Conservation (phyloP, 129 eudicot species). For the Calendula officinalis region DNA sequence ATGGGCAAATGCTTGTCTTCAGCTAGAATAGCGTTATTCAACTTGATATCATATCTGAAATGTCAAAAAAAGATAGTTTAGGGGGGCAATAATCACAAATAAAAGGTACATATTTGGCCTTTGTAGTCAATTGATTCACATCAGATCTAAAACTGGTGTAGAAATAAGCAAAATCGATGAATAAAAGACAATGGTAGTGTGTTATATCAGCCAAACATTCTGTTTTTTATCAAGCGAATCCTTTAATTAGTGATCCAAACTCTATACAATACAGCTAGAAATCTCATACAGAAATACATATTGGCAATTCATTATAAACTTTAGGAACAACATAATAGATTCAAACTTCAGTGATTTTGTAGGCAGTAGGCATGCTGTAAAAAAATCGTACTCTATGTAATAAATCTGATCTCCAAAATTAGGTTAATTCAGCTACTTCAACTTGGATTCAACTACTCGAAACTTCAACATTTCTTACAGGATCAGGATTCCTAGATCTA, state of each 20-base stretch:
- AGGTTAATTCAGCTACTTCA: neutral
- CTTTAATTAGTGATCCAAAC: neutral
- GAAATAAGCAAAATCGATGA: neutral
- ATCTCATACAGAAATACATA: neutral
- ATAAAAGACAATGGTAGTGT: neutral
- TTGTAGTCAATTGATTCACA: neutral
- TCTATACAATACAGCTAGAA: neutral
- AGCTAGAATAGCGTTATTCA: slow-evolving; percentile 89
- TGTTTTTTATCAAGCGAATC: neutral
- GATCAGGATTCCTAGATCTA: slow-evolving; percentile 11
- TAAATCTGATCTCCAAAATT: slow-evolving; percentile 2
- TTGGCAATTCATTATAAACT: neutral
- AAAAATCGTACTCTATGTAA: neutral
- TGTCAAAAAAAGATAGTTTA: slow-evolving; percentile 6
- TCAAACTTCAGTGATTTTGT: neutral
- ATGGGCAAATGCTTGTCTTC: slow-evolving; percentile 93
- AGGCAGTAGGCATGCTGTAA: neutral
- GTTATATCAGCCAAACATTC: neutral
- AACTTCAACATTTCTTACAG: neutral
- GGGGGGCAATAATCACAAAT: neutral
- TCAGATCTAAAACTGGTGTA: neutral
- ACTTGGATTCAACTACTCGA: slow-evolving; percentile 5
- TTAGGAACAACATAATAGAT: neutral
- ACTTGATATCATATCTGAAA: slow-evolving; percentile 63
- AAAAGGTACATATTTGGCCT: neutral